Percentiles rank a stretch among this genome's conserved stretches.
These are phyloP conservation scores for Aspergillus cristatus DNA, from an alignment of 495 filamentous ascomycete species.

Conservation along the genomic window DNA sequence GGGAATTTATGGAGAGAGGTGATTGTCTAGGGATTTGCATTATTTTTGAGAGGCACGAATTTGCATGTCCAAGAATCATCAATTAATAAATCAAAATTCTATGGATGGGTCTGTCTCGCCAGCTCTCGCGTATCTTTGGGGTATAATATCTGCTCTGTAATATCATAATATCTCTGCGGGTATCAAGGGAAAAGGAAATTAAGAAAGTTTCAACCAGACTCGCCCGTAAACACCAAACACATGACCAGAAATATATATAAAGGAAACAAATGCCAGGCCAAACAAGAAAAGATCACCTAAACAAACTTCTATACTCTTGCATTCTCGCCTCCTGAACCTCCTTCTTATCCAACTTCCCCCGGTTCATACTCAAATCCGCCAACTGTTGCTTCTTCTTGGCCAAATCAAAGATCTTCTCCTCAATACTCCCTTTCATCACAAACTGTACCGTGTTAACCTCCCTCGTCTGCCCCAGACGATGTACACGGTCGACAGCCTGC, in stretches of 20 bases:
- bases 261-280: background rate
- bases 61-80: background rate
- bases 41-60: too few species aligned
- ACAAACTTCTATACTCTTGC: conserved; percentile 72
- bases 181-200: conserved; percentile 4
- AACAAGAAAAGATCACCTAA: conserved; percentile 45
- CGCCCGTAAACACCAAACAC: conserved; percentile 2
- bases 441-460: conserved; percentile 72
- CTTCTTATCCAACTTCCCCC: conserved; percentile 57
- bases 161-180: too few species aligned
- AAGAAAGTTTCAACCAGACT: background rate
- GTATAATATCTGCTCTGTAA: too few species aligned
- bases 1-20: conserved; percentile 27
- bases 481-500: conserved; percentile 89
- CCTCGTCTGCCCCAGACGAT: conserved; percentile 83
- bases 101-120: too few species aligned
- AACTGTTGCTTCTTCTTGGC: conserved; percentile 86
- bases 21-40: background rate
- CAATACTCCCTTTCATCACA: conserved; percentile 83
- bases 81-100: too few species aligned
- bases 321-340: conserved; percentile 69
- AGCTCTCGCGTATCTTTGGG: too few species aligned
- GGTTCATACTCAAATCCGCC: conserved; percentile 75
- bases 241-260: conserved; percentile 1
- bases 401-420: conserved; percentile 84